phyloP scores from a whole-genome alignment of 371 early-diverging fungal species.

The Encephalitozoon hellem region DNA sequence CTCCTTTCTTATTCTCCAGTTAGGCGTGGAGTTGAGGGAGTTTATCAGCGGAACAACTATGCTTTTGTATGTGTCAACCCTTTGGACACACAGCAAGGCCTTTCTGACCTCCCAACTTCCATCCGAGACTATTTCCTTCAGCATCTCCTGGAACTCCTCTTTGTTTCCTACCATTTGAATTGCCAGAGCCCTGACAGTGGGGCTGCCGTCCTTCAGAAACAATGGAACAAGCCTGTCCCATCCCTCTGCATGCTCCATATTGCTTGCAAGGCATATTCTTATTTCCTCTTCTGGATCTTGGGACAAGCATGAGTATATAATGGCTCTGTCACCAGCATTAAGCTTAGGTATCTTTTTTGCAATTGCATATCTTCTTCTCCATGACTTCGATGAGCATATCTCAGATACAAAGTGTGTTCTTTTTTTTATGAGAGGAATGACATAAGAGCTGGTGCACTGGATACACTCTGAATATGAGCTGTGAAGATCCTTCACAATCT shows the following conservation, averaged over 20 bases:
- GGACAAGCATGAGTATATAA: background rate
- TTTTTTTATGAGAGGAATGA: slow-evolving; percentile 11
- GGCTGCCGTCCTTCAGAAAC: slow-evolving; percentile 20
- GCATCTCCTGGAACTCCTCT: background rate
- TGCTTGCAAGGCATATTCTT: slow-evolving; percentile 13
- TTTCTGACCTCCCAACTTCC: slow-evolving; percentile 18
- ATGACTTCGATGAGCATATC: slow-evolving; percentile 13
- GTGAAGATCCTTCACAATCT: slow-evolving; percentile 6
- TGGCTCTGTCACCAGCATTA: background rate
- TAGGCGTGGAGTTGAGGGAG: background rate
- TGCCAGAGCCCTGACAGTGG: background rate
- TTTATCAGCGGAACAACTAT: slow-evolving; percentile 24
- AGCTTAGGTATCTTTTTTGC: slow-evolving; percentile 7
- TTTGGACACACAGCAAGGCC: slow-evolving; percentile 30
- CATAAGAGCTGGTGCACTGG: slow-evolving; percentile 11
- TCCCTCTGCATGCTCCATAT: background rate
- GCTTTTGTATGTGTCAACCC: slow-evolving; percentile 21
- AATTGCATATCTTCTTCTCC: slow-evolving; percentile 33
- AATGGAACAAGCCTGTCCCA: slow-evolving; percentile 8
- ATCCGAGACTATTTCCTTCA: slow-evolving; percentile 1
- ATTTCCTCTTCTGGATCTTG: slow-evolving; percentile 35
- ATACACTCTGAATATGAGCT: slow-evolving; percentile 10
- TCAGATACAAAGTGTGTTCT: slow-evolving; percentile 14
- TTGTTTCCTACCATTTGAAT: slow-evolving; percentile 7
- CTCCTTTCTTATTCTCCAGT: slow-evolving; percentile 32